Evolutionary conservation across 2,329 filamentous ascomycete species (phyloP), one percentile per base, ranked within the genome.

Genomic region (Colletotrichum tofieldiae): DNA sequence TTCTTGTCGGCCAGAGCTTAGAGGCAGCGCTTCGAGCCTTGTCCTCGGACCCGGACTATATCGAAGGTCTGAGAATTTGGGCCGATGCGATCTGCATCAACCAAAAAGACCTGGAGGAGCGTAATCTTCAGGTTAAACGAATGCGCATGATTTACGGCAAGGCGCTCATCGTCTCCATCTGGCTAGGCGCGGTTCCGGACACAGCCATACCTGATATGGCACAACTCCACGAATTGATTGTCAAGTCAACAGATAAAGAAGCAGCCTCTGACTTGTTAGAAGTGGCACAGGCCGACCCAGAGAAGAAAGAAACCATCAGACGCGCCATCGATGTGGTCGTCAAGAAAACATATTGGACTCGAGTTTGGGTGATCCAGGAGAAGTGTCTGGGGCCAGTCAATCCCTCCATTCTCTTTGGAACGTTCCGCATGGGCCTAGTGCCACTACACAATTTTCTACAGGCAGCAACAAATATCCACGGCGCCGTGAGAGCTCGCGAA

Each of bases 51-150:
- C 52, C 51, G 14, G 67, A 69, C 4, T 69, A 69, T 18, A 35
- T 69, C 23, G 67, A 65, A 6, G 67, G 67, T 23, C 37, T 69
- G 3, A 65, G 65, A 6, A 65, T 65, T 7, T 77, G 75, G 75
- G 73, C 70, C 8, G 75, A 77, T 66, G 75, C 74, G 16, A 67
- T 77, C 26, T 77, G 75, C 47, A 75, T 77, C 65, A 75, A 77
- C 14, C 74, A 77, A 35, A 65, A 71, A 11, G 71, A 75, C 55
- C 14, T 71, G 3, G 35, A 51, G 1, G 75, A 77, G 64, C 66
- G 72, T 16, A 70, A 63, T n/a, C 41, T 62, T 3, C 75, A 77
- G 60, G 74, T 77, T 26, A 61, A 62, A 23, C 64, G 75, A 6
- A 76, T 77, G 71, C 62, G 58, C 7, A 59, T 56, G 32, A 72